phyloP scores from a whole-genome alignment of 148 eudicot genomes.

The Vaccinium corymbosum region DNA sequence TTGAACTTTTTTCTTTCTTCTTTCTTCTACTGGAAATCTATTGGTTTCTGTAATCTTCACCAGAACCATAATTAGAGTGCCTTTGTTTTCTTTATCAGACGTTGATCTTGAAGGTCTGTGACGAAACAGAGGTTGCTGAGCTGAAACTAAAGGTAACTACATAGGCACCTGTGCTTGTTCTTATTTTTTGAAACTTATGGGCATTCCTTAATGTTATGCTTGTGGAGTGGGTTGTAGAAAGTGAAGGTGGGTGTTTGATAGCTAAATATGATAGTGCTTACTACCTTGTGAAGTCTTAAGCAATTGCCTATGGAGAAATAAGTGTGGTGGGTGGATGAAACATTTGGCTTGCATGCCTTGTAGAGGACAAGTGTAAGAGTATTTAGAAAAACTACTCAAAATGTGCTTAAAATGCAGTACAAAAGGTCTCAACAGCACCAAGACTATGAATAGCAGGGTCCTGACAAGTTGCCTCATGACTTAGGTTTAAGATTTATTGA shows the following conservation, averaged over 20 bases:
- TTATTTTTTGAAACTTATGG: not conserved
- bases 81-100: constrained; percentile 40
- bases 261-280: not conserved
- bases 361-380: not conserved
- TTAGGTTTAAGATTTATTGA: not conserved
- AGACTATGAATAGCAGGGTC: not conserved
- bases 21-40: not conserved
- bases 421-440: not conserved
- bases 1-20: not conserved
- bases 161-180: not conserved
- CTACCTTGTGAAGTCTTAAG: not conserved
- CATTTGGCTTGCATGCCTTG: not conserved
- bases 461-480: not conserved
- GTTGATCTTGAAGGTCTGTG: constrained; percentile 70
- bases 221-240: not conserved
- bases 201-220: not conserved
- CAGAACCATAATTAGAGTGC: constrained; percentile 13
- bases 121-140: constrained; percentile 82
- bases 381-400: not conserved
- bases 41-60: constrained; percentile 9
- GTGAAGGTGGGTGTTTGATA: not conserved
- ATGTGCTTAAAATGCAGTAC: not conserved
- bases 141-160: constrained; percentile 69
- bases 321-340: not conserved
- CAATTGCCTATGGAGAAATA: not conserved